These are phyloP conservation scores for Apiotrichum domesticum DNA, from an alignment of 1,284 basidiomycete genomes.

Conservation along the genomic window DNA sequence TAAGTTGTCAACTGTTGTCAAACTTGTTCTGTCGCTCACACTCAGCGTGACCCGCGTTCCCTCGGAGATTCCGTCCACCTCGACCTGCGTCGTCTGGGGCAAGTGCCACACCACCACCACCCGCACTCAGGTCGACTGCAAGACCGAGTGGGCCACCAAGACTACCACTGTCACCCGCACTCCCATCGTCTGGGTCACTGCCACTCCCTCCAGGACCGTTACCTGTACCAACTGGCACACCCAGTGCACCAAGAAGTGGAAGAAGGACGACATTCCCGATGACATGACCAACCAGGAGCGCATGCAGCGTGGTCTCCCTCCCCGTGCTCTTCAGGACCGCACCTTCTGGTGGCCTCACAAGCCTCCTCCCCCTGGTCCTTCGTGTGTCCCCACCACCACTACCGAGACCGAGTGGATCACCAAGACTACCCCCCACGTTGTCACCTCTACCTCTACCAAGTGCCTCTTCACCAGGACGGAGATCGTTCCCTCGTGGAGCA, in stretches of 20 bases:
- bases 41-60: too few relatives aligned
- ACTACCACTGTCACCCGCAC: background rate
- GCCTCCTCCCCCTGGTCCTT: too few relatives aligned
- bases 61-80: background rate
- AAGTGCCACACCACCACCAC: slow-evolving; percentile 1
- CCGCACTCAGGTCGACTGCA: background rate
- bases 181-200: too few relatives aligned
- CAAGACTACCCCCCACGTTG: slow-evolving; percentile 2
- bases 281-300: slow-evolving; percentile 8
- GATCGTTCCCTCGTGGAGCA: background rate
- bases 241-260: slow-evolving; percentile 3
- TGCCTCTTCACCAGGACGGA: slow-evolving; percentile 5
- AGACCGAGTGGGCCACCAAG: slow-evolving; percentile 1
- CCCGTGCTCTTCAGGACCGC: background rate
- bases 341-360: too few relatives aligned
- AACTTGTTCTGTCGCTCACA: too few relatives aligned
- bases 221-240: too few relatives aligned
- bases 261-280: slow-evolving; percentile 6
- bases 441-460: background rate
- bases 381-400: slow-evolving; percentile 3
- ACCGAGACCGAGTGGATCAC: background rate
- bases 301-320: slow-evolving; percentile 4
- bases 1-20: background rate
- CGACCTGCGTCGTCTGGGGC: too few relatives aligned
- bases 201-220: too few relatives aligned